Evolutionary conservation across 225 moss, liverwort and hornwort genomes (phyloP), one percentile per base, ranked within the genome.

Genomic region (Straminergon stramineum): DNA sequence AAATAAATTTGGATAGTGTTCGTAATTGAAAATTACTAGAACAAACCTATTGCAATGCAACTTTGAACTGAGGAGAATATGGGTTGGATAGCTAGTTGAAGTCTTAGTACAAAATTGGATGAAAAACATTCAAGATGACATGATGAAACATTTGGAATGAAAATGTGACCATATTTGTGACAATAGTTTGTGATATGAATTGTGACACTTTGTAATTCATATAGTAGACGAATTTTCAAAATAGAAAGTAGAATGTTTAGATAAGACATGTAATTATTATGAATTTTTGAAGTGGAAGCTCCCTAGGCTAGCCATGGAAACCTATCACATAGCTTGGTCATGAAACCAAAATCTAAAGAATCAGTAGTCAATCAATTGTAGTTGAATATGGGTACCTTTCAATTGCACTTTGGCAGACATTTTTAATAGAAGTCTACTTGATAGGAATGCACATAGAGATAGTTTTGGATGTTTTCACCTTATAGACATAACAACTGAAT

Each of bases 401-500:
- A 11, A 75, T 31, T 48, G 10, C 7, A 51, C 19, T 32, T 19
- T 7, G 0, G 8, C 5, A 2, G 1, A 24, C 3, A 39, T 3
- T 9, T 41, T 41, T 2, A 71, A 41, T 41, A 15, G 15, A 41
- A 41, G 3, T 41, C 15, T 26, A 15, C 2, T 15, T 15, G 15
- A 26, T 26, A 41, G 3, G 0, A 11, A 71, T 71, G 41, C 8
- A 0, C 26, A 41, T 0, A 19, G 0, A 0, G 1, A 13, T 0
- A 0, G 1, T n/a, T 69, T n/a, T 13, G 26, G 26, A 9, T 75
- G 19, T 4, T 32, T 52, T 75, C 2, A 51, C 7, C 4, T 51
- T 32, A 32, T 31, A 16, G 8, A 18, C 5, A 57, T 12, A 39
- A 53, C 2, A 1, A 77, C 2, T 14, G 2, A 14, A 8, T 53